phyloP scores from a whole-genome alignment of 2,329 filamentous ascomycete species.

The Fusarium marasasianum region DNA sequence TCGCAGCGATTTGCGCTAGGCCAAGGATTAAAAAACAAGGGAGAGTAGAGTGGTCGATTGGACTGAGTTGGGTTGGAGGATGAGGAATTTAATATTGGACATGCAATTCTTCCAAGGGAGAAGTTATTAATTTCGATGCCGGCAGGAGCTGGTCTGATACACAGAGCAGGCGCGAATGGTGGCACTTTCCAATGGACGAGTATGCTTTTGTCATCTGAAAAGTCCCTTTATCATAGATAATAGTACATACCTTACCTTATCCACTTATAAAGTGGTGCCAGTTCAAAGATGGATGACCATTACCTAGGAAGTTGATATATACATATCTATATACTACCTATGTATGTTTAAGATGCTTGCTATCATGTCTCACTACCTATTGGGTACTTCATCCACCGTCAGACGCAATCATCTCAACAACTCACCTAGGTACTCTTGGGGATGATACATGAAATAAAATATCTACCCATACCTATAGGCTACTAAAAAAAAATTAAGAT shows the following conservation, averaged over 20 bases:
- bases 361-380: background rate
- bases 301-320: background rate
- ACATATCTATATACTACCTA: no score
- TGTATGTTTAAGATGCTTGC: background rate
- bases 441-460: background rate
- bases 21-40: background rate
- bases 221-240: background rate
- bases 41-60: background rate
- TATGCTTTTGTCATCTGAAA: background rate
- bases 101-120: background rate
- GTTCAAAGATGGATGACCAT: background rate
- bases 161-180: background rate
- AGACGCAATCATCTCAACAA: background rate
- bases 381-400: background rate
- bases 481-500: background rate
- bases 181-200: background rate
- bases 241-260: background rate
- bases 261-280: background rate
- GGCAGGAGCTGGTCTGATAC: background rate
- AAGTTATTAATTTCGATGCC: background rate
- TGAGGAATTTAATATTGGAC: background rate
- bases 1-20: background rate
- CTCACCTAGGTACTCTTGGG: background rate
- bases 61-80: background rate
- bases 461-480: background rate